Evolutionary conservation across 495 filamentous ascomycete genomes (phyloP).

Genomic region (Annulohypoxylon stygium): DNA sequence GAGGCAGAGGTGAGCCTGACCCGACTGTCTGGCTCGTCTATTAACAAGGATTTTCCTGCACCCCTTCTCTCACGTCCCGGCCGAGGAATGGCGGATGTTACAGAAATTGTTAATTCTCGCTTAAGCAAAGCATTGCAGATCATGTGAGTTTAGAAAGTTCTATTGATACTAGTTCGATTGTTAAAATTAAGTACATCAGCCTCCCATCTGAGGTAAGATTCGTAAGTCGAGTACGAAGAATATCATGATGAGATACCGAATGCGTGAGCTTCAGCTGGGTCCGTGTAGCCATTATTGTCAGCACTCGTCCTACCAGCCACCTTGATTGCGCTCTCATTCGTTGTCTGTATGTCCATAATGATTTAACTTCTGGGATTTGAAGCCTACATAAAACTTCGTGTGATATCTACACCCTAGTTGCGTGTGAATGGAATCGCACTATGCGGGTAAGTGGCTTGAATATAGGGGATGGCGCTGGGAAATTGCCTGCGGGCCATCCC

Average conservation of each 20-base stretch:
- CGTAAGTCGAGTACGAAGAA: neutral
- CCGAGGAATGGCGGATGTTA: neutral
- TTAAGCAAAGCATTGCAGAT: constrained; percentile 1
- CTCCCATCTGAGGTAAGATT: constrained; percentile 20
- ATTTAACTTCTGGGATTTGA: neutral
- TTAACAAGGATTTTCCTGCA: neutral
- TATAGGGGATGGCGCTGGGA: constrained; percentile 30
- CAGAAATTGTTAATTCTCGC: constrained; percentile 10
- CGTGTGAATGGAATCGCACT: constrained; percentile 19
- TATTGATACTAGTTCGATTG: neutral
- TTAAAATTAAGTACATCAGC: constrained; percentile 10
- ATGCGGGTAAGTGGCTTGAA: constrained; percentile 34
- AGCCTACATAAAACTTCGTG: neutral
- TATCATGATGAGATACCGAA: neutral
- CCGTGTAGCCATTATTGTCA: neutral
- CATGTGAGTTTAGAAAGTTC: constrained; percentile 12
- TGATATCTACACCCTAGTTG: constrained; percentile 10
- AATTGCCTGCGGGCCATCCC: constrained; percentile 33
- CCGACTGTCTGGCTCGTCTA: constrained; percentile 40
- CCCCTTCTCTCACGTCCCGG: neutral
- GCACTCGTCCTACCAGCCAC: constrained; percentile 2
- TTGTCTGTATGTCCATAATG: constrained; percentile 3
- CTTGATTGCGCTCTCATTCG: neutral
- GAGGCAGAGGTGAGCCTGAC: constrained; percentile 18
- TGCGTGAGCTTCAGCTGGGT: neutral